These are phyloP conservation scores for Cryptosporidium bovis DNA, from an alignment of 169 alveolate genomes.

Conservation along the genomic window DNA sequence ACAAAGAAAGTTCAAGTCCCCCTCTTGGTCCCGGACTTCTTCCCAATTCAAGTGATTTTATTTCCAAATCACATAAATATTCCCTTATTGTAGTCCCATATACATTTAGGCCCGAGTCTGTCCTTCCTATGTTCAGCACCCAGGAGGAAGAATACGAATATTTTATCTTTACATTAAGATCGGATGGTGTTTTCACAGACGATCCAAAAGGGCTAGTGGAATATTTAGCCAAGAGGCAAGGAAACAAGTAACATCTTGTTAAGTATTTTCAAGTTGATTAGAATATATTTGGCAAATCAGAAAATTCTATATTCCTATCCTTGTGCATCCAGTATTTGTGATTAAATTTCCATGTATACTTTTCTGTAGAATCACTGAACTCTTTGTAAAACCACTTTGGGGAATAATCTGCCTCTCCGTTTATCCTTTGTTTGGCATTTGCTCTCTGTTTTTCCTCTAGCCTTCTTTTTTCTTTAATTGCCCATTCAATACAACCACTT, in stretches of 20 bases:
- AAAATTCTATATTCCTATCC: constrained; percentile 36
- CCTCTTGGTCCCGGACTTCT: neutral
- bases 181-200: constrained; percentile 62
- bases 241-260: neutral
- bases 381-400: constrained; percentile 67
- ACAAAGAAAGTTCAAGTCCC: neutral
- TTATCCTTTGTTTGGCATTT: constrained; percentile 36
- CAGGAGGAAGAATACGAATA: constrained; percentile 47
- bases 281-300: constrained; percentile 64
- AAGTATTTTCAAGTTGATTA: neutral
- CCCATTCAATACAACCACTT: constrained; percentile 92
- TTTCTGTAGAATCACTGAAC: constrained; percentile 14
- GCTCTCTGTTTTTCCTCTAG: constrained; percentile 95
- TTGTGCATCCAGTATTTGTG: constrained; percentile 65
- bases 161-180: neutral
- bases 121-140: constrained; percentile 6
- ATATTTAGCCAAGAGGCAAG: neutral
- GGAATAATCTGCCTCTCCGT: constrained; percentile 54
- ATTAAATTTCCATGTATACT: constrained; percentile 51
- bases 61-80: constrained; percentile 26
- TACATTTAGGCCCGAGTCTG: constrained; percentile 70
- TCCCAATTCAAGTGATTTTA: constrained; percentile 26
- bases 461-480: constrained; percentile 92
- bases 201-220: constrained; percentile 32
- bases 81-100: constrained; percentile 57